These are phyloP conservation scores for Mesembryanthemum crystallinum DNA, from an alignment of 148 eudicot genomes.

Conservation along the genomic window DNA sequence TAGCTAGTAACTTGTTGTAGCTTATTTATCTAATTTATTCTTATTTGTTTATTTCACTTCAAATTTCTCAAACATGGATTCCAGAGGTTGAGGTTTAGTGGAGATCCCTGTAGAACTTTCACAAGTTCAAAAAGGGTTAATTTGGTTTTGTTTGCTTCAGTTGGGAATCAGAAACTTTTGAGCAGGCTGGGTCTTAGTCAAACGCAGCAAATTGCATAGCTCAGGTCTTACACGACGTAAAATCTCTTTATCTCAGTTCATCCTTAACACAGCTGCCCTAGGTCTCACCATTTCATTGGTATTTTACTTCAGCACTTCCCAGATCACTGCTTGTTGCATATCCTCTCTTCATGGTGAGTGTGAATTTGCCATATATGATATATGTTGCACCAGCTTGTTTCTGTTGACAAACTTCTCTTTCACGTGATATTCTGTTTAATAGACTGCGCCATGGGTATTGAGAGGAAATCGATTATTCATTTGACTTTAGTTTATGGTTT, in stretches of 20 bases:
- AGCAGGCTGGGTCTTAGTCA: no score
- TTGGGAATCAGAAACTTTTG: no score
- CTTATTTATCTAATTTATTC: no score
- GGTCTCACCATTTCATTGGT: constrained; percentile 93
- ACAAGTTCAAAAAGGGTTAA: no score
- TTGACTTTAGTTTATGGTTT: background rate
- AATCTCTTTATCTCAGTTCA: constrained; percentile 15
- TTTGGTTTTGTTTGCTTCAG: no score
- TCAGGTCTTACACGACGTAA: background rate
- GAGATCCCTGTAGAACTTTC: no score
- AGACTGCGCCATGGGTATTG: background rate
- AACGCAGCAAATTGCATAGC: background rate
- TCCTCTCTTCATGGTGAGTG: constrained; percentile 85
- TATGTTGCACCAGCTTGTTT: background rate
- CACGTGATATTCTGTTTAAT: background rate
- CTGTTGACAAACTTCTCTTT: background rate
- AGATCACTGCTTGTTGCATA: constrained; percentile 88
- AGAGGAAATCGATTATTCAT: constrained; percentile 2
- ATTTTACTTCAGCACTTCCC: constrained; percentile 96
- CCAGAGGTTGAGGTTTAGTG: no score
- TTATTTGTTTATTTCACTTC: no score
- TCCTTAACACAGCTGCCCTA: constrained; percentile 41
- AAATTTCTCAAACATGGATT: no score
- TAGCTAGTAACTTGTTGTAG: no score
- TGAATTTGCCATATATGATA: background rate